Base-by-base conservation (phyloP, 1,139 yeast genomes). In the Tardiomyces digboiensis region DNA sequence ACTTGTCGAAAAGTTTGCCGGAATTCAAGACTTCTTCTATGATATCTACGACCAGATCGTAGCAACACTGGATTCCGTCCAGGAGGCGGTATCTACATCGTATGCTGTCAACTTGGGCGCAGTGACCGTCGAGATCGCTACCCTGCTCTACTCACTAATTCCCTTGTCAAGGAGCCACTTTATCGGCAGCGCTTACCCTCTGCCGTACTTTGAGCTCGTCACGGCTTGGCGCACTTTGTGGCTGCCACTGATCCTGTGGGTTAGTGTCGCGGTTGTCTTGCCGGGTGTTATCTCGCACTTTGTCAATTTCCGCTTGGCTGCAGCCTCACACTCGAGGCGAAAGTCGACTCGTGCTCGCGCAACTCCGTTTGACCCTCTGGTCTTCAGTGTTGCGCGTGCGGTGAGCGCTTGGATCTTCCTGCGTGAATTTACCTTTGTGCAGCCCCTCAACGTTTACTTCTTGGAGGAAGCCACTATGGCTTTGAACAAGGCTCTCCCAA, bases 381-480 rank as follows among this genome's bases (percentile, higher is more conserved):
- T 74, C 46, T 79, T 76, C 62, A 76, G 78, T 47, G 61, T 78
- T 52, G 49, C 70, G 46, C 76, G 78, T 58, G 61, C 74, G 38
- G 57, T 78, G 50, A 55, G 74, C 39, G 70, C 67, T 54, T 75
- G 71, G 64, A 47, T 67, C 36, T 61, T 71, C 49, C 33, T 26
- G 8, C 33, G 14, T 16, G 16, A 26, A n/a, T 26, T 26, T 26
- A 26, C 33, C 16, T 26, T 26, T 8, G 33, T 26, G 16, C 33
- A 26, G 33, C 33, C 33, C 33, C 8, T 26, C 10, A 26, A 26
- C 33, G 5, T 26, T 16, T 26, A 26, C 33, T 5, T 26, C 33
- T 5, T 26, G 5, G 33, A 26, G 33, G 33, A 26, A 16, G 33
- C 33, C 8, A 16, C 14, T 16, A 26, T 26, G 33, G 33, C 12